phyloP scores from a whole-genome alignment of 1,139 yeast species.

The Zygoascus hellenicus region DNA sequence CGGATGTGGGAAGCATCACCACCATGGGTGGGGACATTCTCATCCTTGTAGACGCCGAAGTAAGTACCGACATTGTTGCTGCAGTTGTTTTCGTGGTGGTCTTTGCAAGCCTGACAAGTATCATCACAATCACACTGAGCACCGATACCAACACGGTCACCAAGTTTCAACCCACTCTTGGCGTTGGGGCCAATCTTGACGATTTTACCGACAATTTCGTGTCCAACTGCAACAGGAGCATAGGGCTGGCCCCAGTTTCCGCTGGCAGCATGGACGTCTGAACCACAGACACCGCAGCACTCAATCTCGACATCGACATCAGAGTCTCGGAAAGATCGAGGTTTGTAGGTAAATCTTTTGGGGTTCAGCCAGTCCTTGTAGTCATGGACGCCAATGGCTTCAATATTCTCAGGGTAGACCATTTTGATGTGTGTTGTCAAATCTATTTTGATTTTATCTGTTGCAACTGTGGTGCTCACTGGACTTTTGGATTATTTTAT shows the following conservation, averaged over 20 bases:
- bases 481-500: too few species aligned
- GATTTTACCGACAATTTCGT: slow-evolving; percentile 54
- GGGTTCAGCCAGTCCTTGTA: slow-evolving; percentile 3
- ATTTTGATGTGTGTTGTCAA: not conserved
- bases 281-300: slow-evolving; percentile 59
- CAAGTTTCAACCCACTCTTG: slow-evolving; percentile 84
- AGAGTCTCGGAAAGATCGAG: slow-evolving; percentile 11
- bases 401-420: slow-evolving; percentile 6
- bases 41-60: slow-evolving; percentile 19
- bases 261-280: slow-evolving; percentile 46
- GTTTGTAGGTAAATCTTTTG: slow-evolving; percentile 2
- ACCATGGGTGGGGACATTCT: slow-evolving; percentile 42
- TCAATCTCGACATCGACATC: slow-evolving; percentile 43
- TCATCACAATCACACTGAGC: slow-evolving; percentile 48
- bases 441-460: too few species aligned
- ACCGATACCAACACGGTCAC: slow-evolving; percentile 79
- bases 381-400: slow-evolving; percentile 5
- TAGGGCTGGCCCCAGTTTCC: slow-evolving; percentile 38
- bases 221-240: slow-evolving; percentile 40
- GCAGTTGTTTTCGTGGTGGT: slow-evolving; percentile 50
- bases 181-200: slow-evolving; percentile 67
- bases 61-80: slow-evolving; percentile 41
- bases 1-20: slow-evolving; percentile 57
- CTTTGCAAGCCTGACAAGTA: slow-evolving; percentile 43
- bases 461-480: too few species aligned